Percentiles rank a stretch among this genome's conserved stretches.
Conservation (phyloP, 257 asterid genomes). For the Coffea eugenioides region DNA sequence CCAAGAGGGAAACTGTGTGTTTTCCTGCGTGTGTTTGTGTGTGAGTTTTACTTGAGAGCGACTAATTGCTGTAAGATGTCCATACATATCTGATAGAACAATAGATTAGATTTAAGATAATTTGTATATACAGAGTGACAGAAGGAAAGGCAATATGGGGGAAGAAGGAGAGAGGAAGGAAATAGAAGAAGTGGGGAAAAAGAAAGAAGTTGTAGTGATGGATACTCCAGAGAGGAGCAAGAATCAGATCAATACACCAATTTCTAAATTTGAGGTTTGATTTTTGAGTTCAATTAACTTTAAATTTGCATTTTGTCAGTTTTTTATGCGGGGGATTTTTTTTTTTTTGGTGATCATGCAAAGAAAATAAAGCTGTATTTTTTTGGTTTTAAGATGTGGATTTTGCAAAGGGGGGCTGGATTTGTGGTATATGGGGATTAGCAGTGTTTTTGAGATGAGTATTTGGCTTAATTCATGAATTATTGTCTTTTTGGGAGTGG, state of each 20-base stretch:
- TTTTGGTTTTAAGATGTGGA: conserved; percentile 16
- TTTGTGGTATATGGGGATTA: conserved; percentile 22
- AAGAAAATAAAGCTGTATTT: background rate
- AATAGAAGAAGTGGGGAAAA: conserved; percentile 32
- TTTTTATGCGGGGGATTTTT: background rate
- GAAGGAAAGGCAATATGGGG: conserved; percentile 12
- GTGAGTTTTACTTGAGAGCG: conserved; percentile 18
- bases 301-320: background rate
- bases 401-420: conserved; percentile 5
- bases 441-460: conserved; percentile 25
- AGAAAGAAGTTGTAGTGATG: conserved; percentile 49
- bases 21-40: conserved; percentile 24
- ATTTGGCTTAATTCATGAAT: conserved; percentile 17
- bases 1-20: conserved; percentile 39
- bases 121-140: conserved; percentile 19
- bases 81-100: conserved; percentile 6
- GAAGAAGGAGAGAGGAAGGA: conserved; percentile 7
- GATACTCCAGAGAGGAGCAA: conserved; percentile 86
- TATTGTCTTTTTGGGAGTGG: background rate
- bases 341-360: background rate
- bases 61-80: conserved; percentile 13
- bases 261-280: conserved; percentile 75
- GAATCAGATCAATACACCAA: conserved; percentile 66
- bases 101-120: conserved; percentile 26
- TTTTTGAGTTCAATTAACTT: conserved; percentile 14